Base-by-base conservation (phyloP, 768 basidiomycete genomes). In the Russula virescens region DNA sequence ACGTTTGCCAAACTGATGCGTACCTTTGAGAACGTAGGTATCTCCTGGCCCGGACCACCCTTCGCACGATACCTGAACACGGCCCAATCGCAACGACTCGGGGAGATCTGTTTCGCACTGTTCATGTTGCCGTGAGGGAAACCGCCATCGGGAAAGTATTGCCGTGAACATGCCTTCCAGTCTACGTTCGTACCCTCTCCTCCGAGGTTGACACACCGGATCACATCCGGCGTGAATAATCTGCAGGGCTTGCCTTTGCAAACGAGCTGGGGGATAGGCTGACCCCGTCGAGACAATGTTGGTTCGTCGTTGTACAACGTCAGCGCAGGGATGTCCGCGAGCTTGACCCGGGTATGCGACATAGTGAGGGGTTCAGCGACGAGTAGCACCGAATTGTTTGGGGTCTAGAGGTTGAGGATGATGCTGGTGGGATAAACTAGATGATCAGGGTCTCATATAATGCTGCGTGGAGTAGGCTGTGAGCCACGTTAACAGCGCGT, bases 21-120 rank as follows among this genome's bases (percentile, higher is more conserved):
- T 42, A 88, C 94, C 94, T 78, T 92, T 91, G 64, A 96, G 73
- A 16, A 98, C 90, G 72, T 86, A 83, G 1, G 83, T 79, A 75
- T 98, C 95, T 0, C 91, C 93, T 5, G 91, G 83, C 35, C 79
- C 76, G 43, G 81, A 83, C 88, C 89, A 98, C 25, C 95, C 95
- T 77, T 98, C 95, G 69, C 95, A 98, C 19, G 85, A 87, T 1
- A 98, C 85, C 67, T 90, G 84, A 0, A 96, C 87, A 65, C 83
- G 81, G 18, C 95, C 95, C 59, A 98, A 88, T 19, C 94, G 81
- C 58, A 96, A 72, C 10, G 84, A 77, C 53, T 86, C 85, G 10
- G 94, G 95, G 7, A 98, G 77, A 71, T 98, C 94, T 40, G 93
- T 88, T 73, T 93, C 88, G 70, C 94, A 97, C 88, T 94, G 66